A percentile compares a stretch with the other conserved stretches of the same genome.
These are phyloP conservation scores for Helianthus tuberosus DNA, from an alignment of 129 eudicot species.

Conservation along the genomic window DNA sequence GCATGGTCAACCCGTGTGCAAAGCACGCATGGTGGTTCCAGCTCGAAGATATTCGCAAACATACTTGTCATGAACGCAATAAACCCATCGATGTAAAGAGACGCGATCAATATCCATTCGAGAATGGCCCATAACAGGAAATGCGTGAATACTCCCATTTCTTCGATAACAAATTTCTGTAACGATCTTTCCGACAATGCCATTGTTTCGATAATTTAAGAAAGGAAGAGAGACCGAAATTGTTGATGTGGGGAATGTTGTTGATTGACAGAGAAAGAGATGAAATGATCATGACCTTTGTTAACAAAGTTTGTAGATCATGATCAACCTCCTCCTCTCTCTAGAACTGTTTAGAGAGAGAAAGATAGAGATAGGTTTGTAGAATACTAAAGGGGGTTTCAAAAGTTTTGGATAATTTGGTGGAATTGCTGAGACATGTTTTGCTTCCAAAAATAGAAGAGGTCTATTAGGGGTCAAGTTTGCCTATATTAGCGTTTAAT, in stretches of 20 bases:
- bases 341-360: slow-evolving; percentile 29
- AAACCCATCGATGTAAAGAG: slow-evolving; percentile 70
- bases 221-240: background rate
- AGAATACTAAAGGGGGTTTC: slow-evolving; percentile 34
- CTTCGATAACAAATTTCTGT: slow-evolving; percentile 51
- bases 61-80: slow-evolving; percentile 55
- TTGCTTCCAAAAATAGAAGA: slow-evolving; percentile 29
- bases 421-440: slow-evolving; percentile 23
- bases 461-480: slow-evolving; percentile 34
- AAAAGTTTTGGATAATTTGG: slow-evolving; percentile 24
- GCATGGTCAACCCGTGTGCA: slow-evolving; percentile 84
- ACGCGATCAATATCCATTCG: slow-evolving; percentile 71
- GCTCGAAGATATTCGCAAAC: slow-evolving; percentile 62
- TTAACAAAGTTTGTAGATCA: slow-evolving; percentile 48
- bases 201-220: slow-evolving; percentile 27
- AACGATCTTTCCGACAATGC: slow-evolving; percentile 40
- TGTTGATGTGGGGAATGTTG: slow-evolving; percentile 9
- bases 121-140: slow-evolving; percentile 69
- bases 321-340: slow-evolving; percentile 52
- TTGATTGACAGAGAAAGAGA: slow-evolving; percentile 24
- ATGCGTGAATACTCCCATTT: slow-evolving; percentile 62
- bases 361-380: slow-evolving; percentile 28
- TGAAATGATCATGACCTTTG: slow-evolving; percentile 31
- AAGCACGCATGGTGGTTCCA: slow-evolving; percentile 76
- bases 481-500: slow-evolving; percentile 63